These are phyloP conservation scores for Psilocybe cubensis DNA, from an alignment of 768 basidiomycete species.

Conservation along the genomic window DNA sequence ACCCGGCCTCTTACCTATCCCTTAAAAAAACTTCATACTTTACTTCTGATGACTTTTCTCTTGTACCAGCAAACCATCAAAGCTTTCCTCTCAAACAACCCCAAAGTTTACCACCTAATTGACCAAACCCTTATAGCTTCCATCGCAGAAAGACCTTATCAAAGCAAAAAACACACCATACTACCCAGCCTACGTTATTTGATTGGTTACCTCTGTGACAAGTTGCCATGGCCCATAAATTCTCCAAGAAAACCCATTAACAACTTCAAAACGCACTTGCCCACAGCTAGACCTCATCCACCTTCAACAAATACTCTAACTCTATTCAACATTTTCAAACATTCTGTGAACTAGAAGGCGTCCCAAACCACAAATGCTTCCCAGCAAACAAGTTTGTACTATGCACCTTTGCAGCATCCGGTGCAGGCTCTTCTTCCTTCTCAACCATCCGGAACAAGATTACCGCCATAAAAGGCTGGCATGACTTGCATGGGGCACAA, in stretches of 20 bases:
- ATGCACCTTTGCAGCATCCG: constrained; percentile 29
- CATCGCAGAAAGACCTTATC: neutral
- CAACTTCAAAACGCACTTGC: constrained; percentile 5
- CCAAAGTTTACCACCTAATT: neutral
- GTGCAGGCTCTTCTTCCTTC: constrained; percentile 20
- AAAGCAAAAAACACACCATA: neutral
- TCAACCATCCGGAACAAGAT: constrained; percentile 25
- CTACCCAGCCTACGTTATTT: neutral
- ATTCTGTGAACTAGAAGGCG: constrained; percentile 23
- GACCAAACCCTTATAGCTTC: too few species aligned
- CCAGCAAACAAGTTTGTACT: constrained; percentile 30
- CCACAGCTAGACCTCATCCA: constrained; percentile 15
- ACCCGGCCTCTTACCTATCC: neutral
- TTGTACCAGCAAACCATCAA: neutral
- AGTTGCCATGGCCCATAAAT: neutral
- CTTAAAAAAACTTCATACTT: neutral
- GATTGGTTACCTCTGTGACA: too few species aligned
- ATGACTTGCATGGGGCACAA: constrained; percentile 25
- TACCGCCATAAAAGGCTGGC: constrained; percentile 35
- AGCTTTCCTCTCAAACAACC: too few species aligned
- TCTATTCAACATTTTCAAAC: constrained; percentile 8
- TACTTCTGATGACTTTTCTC: neutral
- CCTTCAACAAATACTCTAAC: constrained; percentile 14
- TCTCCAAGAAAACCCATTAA: neutral
- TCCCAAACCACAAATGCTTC: constrained; percentile 15